A percentile compares a stretch with the other conserved stretches of the same genome.
Conservation (phyloP, 805 yeast genomes). For the Naumovozyma castellii region DNA sequence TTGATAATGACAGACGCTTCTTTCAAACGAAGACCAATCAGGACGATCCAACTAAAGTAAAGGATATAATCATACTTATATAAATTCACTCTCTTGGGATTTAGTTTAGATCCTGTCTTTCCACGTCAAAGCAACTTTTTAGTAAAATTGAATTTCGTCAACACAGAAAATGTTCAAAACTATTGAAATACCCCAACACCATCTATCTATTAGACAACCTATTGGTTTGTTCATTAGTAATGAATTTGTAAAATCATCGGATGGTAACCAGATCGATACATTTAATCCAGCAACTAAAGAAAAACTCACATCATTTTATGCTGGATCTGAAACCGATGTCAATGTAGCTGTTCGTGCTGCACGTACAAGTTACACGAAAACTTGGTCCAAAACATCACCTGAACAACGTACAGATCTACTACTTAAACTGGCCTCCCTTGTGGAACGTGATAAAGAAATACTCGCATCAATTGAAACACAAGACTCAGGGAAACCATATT, state of each 20-base stretch:
- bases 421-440: conserved; percentile 37
- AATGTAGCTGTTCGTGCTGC: conserved; percentile 45
- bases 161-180: conserved; percentile 9
- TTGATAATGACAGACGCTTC: no score
- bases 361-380: conserved; percentile 33
- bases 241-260: conserved; percentile 36
- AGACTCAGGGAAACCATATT: conserved; percentile 47
- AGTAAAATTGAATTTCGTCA: no score
- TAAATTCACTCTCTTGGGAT: no score
- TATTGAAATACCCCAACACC: conserved; percentile 12
- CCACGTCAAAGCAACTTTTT: no score
- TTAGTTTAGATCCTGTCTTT: no score
- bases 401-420: conserved; percentile 34
- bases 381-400: conserved; percentile 40
- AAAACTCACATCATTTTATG: conserved; percentile 38
- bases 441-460: conserved; percentile 37
- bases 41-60: no score
- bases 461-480: conserved; percentile 47
- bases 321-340: conserved; percentile 40
- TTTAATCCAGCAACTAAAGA: conserved; percentile 44
- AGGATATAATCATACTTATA: no score
- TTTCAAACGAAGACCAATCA: no score
- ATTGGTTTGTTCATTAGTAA: conserved; percentile 55
- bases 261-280: conserved; percentile 34
- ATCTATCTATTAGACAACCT: conserved; percentile 41